phyloP scores from a whole-genome alignment of 768 basidiomycete genomes.

The Candolleomyces eurysporus region DNA sequence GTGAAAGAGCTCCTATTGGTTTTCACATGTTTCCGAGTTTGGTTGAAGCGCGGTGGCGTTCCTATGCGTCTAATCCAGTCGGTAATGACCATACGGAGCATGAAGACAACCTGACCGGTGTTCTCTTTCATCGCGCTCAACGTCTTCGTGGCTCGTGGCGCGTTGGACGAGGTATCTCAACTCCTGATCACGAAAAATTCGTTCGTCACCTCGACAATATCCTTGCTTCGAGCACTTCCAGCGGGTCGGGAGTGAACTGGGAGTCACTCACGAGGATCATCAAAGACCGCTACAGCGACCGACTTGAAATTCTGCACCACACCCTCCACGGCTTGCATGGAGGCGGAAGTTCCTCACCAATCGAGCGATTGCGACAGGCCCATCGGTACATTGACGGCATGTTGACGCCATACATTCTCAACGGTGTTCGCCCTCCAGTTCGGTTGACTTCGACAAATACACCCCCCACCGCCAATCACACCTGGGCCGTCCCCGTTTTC shows the following conservation, averaged over 20 bases:
- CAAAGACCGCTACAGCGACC: slow-evolving; percentile 37
- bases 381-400: slow-evolving; percentile 30
- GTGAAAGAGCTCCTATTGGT: too few species aligned
- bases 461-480: slow-evolving; percentile 1
- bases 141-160: background rate
- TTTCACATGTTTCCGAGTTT: slow-evolving; percentile 30
- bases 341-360: background rate
- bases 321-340: slow-evolving; percentile 24
- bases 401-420: slow-evolving; percentile 30
- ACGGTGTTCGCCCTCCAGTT: slow-evolving; percentile 15
- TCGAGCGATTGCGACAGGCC: slow-evolving; percentile 16
- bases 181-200: background rate
- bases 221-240: too few species aligned
- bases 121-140: background rate
- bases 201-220: background rate
- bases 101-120: background rate
- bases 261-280: slow-evolving; percentile 25
- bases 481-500: slow-evolving; percentile 35
- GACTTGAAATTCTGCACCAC: slow-evolving; percentile 38
- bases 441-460: background rate
- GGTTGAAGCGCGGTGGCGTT: slow-evolving; percentile 18
- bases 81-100: too few species aligned
- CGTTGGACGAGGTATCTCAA: background rate
- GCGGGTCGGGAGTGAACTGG: slow-evolving; percentile 46
- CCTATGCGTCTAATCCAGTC: too few species aligned